phyloP scores from a whole-genome alignment of 2,329 filamentous ascomycete species.

The Colletotrichum spinosum region DNA sequence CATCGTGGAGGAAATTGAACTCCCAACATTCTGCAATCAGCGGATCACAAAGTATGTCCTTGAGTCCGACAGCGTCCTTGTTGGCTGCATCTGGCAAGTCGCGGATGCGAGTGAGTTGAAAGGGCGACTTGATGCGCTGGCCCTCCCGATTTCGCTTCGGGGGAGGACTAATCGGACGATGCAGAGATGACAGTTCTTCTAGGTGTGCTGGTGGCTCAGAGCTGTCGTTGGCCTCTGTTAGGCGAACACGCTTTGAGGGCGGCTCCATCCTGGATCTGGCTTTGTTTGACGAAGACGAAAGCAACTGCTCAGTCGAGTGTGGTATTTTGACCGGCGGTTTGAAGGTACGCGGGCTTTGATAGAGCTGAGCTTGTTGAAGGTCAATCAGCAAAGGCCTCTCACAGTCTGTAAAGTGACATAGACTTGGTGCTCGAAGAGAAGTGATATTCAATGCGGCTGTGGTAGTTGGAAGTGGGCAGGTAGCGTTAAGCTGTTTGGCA shows the following conservation, averaged over 20 bases:
- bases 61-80: slow-evolving; percentile 72
- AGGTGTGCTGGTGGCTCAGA: background rate
- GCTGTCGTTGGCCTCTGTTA: slow-evolving; percentile 4
- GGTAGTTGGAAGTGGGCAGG: too few species aligned
- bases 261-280: slow-evolving; percentile 43
- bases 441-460: too few species aligned
- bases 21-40: slow-evolving; percentile 79
- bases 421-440: too few species aligned
- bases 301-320: too few species aligned
- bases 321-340: too few species aligned
- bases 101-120: slow-evolving; percentile 77
- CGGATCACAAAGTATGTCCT: slow-evolving; percentile 78
- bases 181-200: slow-evolving; percentile 43
- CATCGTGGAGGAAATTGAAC: slow-evolving; percentile 75
- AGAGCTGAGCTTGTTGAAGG: too few species aligned
- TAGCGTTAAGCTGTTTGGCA: too few species aligned
- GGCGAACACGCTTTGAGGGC: slow-evolving; percentile 46
- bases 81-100: slow-evolving; percentile 72
- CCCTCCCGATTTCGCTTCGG: slow-evolving; percentile 44
- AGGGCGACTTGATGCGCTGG: slow-evolving; percentile 67
- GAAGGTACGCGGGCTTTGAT: too few species aligned
- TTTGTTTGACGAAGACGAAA: background rate
- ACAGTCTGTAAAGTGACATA: too few species aligned
- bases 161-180: slow-evolving; percentile 60
- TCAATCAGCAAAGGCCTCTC: too few species aligned